Evolutionary conservation across 2,329 filamentous ascomycete genomes (phyloP).

Genomic region (Monosporascus ibericus): DNA sequence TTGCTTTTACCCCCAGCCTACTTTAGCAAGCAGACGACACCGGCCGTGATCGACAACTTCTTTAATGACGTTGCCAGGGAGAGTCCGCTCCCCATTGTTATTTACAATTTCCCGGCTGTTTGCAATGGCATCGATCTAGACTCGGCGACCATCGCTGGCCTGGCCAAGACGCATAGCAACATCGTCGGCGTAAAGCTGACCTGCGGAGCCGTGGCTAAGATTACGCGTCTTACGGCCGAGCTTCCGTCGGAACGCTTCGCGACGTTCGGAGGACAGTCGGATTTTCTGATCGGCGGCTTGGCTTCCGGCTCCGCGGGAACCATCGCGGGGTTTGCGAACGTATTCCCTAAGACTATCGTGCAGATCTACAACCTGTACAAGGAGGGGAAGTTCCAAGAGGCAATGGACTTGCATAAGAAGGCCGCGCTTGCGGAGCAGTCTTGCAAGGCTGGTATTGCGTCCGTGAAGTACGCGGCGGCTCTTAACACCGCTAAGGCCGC

Average conservation of each 20-base stretch:
- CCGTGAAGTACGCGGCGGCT: conserved; percentile 62
- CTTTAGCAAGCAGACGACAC: conserved; percentile 57
- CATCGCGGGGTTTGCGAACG: conserved; percentile 58
- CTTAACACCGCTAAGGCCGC: conserved; percentile 52
- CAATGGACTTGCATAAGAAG: conserved; percentile 52
- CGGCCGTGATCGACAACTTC: conserved; percentile 52
- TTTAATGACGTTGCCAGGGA: conserved; percentile 48
- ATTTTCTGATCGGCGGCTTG: conserved; percentile 60
- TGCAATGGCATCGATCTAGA: conserved; percentile 64
- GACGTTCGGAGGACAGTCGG: conserved; percentile 65
- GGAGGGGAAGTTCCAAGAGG: conserved; percentile 50
- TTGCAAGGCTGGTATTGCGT: conserved; percentile 60
- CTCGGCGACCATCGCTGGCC: conserved; percentile 50
- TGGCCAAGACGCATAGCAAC: conserved; percentile 43
- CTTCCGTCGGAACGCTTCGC: conserved; percentile 54
- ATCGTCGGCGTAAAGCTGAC: conserved; percentile 64
- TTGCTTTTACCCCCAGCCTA: conserved; percentile 59
- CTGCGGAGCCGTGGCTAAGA: conserved; percentile 56
- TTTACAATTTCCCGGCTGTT: conserved; percentile 66
- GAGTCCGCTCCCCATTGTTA: conserved; percentile 49
- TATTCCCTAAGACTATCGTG: conserved; percentile 52
- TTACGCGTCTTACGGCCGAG: conserved; percentile 46
- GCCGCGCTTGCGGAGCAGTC: conserved; percentile 60
- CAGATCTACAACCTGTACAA: conserved; percentile 55
- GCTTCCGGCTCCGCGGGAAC: conserved; percentile 52